Base-by-base conservation (phyloP, 2,329 filamentous ascomycete species). In the Tolypocladium ophioglossoides region DNA sequence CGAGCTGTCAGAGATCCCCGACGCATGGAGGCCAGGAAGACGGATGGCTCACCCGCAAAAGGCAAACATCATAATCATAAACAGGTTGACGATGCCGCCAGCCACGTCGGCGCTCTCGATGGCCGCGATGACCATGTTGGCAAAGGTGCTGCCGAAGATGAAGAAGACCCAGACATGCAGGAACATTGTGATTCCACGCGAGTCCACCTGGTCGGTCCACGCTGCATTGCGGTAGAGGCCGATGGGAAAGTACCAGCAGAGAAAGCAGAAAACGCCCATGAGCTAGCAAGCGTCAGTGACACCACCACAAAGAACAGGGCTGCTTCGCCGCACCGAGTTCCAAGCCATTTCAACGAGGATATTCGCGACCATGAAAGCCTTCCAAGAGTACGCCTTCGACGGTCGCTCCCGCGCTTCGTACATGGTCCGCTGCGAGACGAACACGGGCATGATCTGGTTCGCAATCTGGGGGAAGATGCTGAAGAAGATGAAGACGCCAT, bases 351-450 rank as follows among this genome's bases (percentile, higher is more conserved):
- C 56, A 18, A 56, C 56, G 3, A 57, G 20, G 22, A 58, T 58
- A 27, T 85, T 84, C 51, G 80, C 76, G 39, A 84, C 67, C 68
- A 87, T 78, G 66, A 87, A 88, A 0, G 82, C 78, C 54, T 80
- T 77, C 84, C 84, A 88, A 22, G 79, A 81, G 67, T 87, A 88
- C 0, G 82, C 75, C 63, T 86, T 86, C 7, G 80, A 83, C 0
- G 84, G 84, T 0, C 83, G 74, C 63, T 87, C 85, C 35, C 83
- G 82, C 6, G 82, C 78, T 68, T 89, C 86, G 63, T 89, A 89
- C 10, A 90, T 72, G 16, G 83, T 76, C 34, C 86, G 79, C 61
- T 88, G 84, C 0, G 78, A 77, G 46, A 87, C 80, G 59, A 89
- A 89, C 56, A 84, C 80, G 1, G 86, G 85, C 78, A 87, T 85